Evolutionary conservation across 2,329 filamentous ascomycete genomes (phyloP), one percentile per base, ranked within the genome.

Genomic region (Cytospora paraplurivora): DNA sequence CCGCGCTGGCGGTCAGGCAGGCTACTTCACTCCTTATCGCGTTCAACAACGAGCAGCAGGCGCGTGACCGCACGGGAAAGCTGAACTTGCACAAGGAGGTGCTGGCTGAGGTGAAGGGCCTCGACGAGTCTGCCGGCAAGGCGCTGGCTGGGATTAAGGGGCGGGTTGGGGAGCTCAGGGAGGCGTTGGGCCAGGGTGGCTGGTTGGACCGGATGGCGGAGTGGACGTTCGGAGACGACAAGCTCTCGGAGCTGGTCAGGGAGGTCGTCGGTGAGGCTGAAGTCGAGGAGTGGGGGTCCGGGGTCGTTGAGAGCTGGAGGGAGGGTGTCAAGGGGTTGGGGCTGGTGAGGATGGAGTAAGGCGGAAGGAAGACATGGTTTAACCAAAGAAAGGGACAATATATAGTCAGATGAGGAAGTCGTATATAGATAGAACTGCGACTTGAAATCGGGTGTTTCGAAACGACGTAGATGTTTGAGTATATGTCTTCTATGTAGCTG

Each of bases 181-280:
- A 71, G 34, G 66, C 56, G 17, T 63, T 79, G 7, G 72, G 68
- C 13, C 68, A 71, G 33, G 69, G 71, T 1, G 76, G 75, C 11
- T 79, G 76, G 76, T 67, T 76, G 63, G 78, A 78, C 55, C 69
- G 72, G 27, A 55, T 80, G 13, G 66, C 71, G 44, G 71, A 69
- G 13, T 75, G 74, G 74, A 71, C 70, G 0, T 74, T 77, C 56
- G 67, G 64, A 38, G 69, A 59, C 8, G 68, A 68, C 15, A 68
- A 67, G 58, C 63, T 75, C 4, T 57, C 59, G 0, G 64, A 64
- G 19, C 68, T 70, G 7, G 68, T 78, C 0, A 59, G 68, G 47
- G 71, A 69, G 2, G 68, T 72, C 7, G 69, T 73, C 1, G 72
- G 74, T 0, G 62, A 66, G 38, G 67, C 59, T 1, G 69, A 60